Conservation (phyloP, 2,329 filamentous ascomycete genomes). For the Didymella segeticola region DNA sequence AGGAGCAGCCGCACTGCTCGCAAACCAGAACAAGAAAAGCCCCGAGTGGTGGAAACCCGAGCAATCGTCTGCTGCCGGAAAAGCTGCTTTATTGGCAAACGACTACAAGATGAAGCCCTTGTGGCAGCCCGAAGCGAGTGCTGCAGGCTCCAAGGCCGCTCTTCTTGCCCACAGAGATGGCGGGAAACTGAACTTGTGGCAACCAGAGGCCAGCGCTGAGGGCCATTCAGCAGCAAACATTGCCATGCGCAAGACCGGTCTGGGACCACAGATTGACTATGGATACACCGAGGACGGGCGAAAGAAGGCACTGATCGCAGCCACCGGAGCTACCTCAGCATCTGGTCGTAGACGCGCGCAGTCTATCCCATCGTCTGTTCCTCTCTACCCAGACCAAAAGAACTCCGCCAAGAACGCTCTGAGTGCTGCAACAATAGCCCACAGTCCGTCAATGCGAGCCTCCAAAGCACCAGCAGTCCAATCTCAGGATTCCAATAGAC, state of each 20-base stretch:
- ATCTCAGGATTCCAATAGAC: constrained; percentile 42
- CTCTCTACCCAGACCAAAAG: constrained; percentile 61
- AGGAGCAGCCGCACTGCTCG: constrained; percentile 75
- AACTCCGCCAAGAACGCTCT: constrained; percentile 73
- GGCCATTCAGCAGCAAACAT: constrained; percentile 74
- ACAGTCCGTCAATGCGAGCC: constrained; percentile 52
- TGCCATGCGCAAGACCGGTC: constrained; percentile 64
- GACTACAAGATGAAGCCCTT: constrained; percentile 67
- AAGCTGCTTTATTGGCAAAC: constrained; percentile 65
- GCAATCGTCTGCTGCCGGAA: constrained; percentile 62
- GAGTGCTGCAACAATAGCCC: constrained; percentile 74
- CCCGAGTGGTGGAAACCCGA: constrained; percentile 72
- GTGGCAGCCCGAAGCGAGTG: constrained; percentile 69
- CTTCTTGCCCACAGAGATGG: constrained; percentile 67
- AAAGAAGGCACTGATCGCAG: constrained; percentile 74
- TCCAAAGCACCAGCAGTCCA: constrained; percentile 17
- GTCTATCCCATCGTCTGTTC: constrained; percentile 60
- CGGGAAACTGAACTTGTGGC: constrained; percentile 60
- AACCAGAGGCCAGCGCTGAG: constrained; percentile 55
- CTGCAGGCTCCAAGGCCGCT: constrained; percentile 77
- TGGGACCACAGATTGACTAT: constrained; percentile 55
- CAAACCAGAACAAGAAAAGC: constrained; percentile 72
- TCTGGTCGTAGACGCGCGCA: constrained; percentile 65
- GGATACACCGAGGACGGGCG: constrained; percentile 59
- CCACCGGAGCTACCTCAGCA: constrained; percentile 74